Evolutionary conservation across 2,329 filamentous ascomycete genomes (phyloP).

Genomic region (Sporothrix sp.): DNA sequence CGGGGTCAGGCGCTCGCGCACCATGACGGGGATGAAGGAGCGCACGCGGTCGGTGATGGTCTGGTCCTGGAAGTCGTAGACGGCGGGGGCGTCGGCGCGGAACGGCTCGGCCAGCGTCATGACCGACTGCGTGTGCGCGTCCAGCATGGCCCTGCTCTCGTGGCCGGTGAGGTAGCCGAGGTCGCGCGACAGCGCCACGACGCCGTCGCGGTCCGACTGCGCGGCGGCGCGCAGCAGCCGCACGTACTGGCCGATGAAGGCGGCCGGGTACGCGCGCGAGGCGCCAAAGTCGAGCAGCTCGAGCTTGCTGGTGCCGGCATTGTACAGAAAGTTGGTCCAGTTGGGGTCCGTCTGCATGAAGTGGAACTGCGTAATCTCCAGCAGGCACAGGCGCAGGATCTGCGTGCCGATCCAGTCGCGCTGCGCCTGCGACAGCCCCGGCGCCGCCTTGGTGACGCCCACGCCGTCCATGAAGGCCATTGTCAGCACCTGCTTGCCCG

Average conservation of each 20-base stretch:
- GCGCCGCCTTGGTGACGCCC: slow-evolving; percentile 67
- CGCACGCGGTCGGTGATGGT: slow-evolving; percentile 94
- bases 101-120: slow-evolving; percentile 91
- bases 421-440: slow-evolving; percentile 67
- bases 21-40: slow-evolving; percentile 82
- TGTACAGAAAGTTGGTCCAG: slow-evolving; percentile 98
- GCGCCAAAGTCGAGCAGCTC: slow-evolving; percentile 95
- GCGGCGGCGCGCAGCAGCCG: slow-evolving; percentile 72
- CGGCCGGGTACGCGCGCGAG: slow-evolving; percentile 69
- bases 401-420: slow-evolving; percentile 95
- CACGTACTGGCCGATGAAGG: slow-evolving; percentile 74
- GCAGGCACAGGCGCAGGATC: slow-evolving; percentile 80
- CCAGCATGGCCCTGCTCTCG: slow-evolving; percentile 76
- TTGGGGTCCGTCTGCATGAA: slow-evolving; percentile 99
- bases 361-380: slow-evolving; percentile 86
- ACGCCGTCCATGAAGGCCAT: slow-evolving; percentile 85
- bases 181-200: slow-evolving; percentile 59
- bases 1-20: slow-evolving; percentile 75
- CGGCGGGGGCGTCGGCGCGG: slow-evolving; percentile 58
- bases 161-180: slow-evolving; percentile 88
- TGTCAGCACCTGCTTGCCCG: slow-evolving; percentile 40
- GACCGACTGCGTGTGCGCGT: slow-evolving; percentile 82
- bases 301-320: slow-evolving; percentile 58
- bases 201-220: slow-evolving; percentile 51
- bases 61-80: slow-evolving; percentile 90